Percentiles rank a stretch among this genome's conserved stretches.
phyloP scores from a whole-genome alignment of 805 yeast genomes.

The Komagataella kurtzmanii region DNA sequence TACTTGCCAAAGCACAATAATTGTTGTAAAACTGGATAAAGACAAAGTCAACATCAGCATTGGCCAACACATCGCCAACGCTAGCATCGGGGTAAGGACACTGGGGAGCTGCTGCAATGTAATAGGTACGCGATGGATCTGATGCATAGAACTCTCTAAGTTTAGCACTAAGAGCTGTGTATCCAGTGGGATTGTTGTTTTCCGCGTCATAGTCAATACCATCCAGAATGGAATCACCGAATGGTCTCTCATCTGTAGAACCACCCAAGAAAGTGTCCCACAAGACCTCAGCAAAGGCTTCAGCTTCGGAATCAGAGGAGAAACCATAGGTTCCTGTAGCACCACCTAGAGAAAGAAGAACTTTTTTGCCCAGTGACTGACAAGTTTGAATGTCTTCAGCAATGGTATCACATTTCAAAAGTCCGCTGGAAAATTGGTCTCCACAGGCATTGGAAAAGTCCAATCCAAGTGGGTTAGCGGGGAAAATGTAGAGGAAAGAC shows the following conservation, averaged over 20 bases:
- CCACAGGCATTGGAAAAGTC: constrained; percentile 46
- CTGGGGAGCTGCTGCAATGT: constrained; percentile 85
- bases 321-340: constrained; percentile 48
- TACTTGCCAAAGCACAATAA: constrained; percentile 40
- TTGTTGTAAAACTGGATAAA: constrained; percentile 88
- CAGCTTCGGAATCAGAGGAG: constrained; percentile 36
- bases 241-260: constrained; percentile 32
- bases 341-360: constrained; percentile 71
- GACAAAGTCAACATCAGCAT: constrained; percentile 63
- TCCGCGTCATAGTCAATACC: constrained; percentile 78
- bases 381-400: constrained; percentile 62
- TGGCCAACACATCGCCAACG: constrained; percentile 23
- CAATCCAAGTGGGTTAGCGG: constrained; percentile 25
- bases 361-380: constrained; percentile 67
- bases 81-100: constrained; percentile 76
- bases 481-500: constrained; percentile 57
- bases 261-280: constrained; percentile 60
- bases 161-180: constrained; percentile 42
- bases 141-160: constrained; percentile 24
- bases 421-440: constrained; percentile 26
- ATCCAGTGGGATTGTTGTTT: constrained; percentile 47
- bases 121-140: constrained; percentile 40
- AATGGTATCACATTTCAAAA: constrained; percentile 23
- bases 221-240: constrained; percentile 66
- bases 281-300: constrained; percentile 39